These are phyloP conservation scores for Nemania sp. DNA, from an alignment of 2,329 filamentous ascomycete species.

Conservation along the genomic window DNA sequence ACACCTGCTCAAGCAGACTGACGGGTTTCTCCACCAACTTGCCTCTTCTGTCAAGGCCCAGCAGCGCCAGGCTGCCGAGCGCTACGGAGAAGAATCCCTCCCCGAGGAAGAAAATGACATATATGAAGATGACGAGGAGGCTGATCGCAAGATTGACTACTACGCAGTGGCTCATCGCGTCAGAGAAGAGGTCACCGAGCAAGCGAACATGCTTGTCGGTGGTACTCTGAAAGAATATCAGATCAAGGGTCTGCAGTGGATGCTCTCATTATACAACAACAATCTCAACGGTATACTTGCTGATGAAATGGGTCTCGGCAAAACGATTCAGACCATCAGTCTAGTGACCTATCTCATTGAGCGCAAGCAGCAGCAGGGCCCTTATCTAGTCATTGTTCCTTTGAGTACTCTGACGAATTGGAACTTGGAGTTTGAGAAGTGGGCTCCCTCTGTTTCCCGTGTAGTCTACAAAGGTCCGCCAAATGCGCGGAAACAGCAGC, in stretches of 20 bases:
- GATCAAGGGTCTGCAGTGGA: constrained; percentile 98
- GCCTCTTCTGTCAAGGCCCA: constrained; percentile 93
- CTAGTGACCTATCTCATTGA: constrained; percentile 97
- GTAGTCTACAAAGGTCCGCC: constrained; percentile 98
- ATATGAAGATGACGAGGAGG: constrained; percentile 71
- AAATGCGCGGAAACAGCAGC: constrained; percentile 82
- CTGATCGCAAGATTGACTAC: constrained; percentile 88
- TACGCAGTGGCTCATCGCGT: constrained; percentile 96
- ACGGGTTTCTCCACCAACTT: constrained; percentile 95
- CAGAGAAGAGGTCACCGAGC: constrained; percentile 85
- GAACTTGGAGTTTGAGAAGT: constrained; percentile 98
- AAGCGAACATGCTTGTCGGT: constrained; percentile 86
- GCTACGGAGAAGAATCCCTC: constrained; percentile 69
- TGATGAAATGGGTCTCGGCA: constrained; percentile 99
- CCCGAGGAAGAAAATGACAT: constrained; percentile 69
- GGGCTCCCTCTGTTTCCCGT: constrained; percentile 84
- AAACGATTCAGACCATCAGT: constrained; percentile 99
- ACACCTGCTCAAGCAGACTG: constrained; percentile 93
- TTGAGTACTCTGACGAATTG: constrained; percentile 97
- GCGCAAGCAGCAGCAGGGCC: constrained; percentile 87
- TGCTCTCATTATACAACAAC: constrained; percentile 99
- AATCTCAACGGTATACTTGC: constrained; percentile 98
- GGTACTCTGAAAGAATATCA: constrained; percentile 97
- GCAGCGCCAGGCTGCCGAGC: constrained; percentile 79
- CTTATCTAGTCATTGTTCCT: constrained; percentile 95